Evolutionary conservation across 208 protist species (phyloP).

Genomic region (Acanthamoeba polyphaga): DNA sequence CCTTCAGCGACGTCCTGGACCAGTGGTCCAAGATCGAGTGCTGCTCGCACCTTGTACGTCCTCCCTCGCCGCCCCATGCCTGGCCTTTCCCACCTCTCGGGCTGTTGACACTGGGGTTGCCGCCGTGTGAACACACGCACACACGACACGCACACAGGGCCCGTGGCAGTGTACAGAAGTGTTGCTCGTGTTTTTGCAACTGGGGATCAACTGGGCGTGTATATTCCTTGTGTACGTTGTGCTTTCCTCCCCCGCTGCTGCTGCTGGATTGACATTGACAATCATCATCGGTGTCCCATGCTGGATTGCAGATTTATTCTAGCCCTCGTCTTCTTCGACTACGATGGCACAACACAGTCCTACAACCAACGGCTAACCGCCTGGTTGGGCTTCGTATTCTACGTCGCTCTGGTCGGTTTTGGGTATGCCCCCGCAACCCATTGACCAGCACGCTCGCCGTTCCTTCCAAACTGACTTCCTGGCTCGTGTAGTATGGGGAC

Average conservation of each 20-base stretch:
- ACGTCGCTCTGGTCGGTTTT: neutral
- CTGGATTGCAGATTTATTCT: slow-evolving; percentile 49
- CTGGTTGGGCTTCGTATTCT: slow-evolving; percentile 12
- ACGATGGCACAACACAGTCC: slow-evolving; percentile 9
- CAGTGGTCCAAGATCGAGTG: slow-evolving; percentile 41
- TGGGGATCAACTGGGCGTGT: slow-evolving; percentile 59
- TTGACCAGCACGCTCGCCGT: neutral
- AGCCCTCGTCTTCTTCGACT: slow-evolving; percentile 56
- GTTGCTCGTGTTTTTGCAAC: slow-evolving; percentile 57
- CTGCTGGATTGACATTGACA: too few species aligned
- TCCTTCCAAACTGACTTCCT: neutral
- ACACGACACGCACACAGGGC: neutral
- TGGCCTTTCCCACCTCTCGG: neutral
- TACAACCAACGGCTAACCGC: slow-evolving; percentile 39
- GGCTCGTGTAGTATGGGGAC: neutral
- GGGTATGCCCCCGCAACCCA: neutral
- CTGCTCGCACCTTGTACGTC: slow-evolving; percentile 9
- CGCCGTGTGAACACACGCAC: neutral
- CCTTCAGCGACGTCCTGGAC: slow-evolving; percentile 36
- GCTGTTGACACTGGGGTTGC: neutral
- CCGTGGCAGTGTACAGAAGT: slow-evolving; percentile 31
- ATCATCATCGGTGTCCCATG: neutral
- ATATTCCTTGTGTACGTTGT: slow-evolving; percentile 63
- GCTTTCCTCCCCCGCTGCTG: neutral
- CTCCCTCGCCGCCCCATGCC: neutral